Evolutionary conservation across 257 asterid species (phyloP).

Genomic region (Knoxia roxburghii): DNA sequence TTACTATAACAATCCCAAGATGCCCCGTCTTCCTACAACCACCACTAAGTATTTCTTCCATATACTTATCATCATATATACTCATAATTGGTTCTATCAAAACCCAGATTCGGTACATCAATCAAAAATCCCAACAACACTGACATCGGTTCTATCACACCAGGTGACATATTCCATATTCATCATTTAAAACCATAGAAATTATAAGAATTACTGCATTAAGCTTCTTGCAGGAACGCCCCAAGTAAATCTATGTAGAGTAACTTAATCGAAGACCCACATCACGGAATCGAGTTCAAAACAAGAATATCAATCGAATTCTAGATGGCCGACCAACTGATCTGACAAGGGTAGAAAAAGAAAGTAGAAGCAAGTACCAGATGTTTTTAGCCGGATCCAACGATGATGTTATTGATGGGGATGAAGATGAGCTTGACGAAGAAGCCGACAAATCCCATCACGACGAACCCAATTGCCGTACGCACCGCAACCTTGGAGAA

Average conservation of each 20-base stretch:
- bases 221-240: background rate
- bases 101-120: no score
- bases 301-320: background rate
- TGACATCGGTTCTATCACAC: no score
- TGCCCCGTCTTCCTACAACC: no score
- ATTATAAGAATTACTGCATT: no score
- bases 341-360: background rate
- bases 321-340: background rate
- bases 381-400: conserved; percentile 21
- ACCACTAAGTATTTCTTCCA: no score
- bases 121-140: no score
- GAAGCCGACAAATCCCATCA: conserved; percentile 38
- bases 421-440: conserved; percentile 38
- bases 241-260: background rate
- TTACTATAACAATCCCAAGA: no score
- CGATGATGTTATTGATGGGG: conserved; percentile 38
- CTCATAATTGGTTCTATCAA: no score
- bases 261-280: background rate
- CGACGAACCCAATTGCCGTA: conserved; percentile 34
- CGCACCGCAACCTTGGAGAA: conserved; percentile 35
- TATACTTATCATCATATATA: no score
- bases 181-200: background rate
- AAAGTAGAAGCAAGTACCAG: conserved; percentile 2
- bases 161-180: no score
- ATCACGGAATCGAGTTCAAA: background rate